phyloP scores from a whole-genome alignment of 2,329 filamentous ascomycete species.

The Pestalotiopsis sp. region DNA sequence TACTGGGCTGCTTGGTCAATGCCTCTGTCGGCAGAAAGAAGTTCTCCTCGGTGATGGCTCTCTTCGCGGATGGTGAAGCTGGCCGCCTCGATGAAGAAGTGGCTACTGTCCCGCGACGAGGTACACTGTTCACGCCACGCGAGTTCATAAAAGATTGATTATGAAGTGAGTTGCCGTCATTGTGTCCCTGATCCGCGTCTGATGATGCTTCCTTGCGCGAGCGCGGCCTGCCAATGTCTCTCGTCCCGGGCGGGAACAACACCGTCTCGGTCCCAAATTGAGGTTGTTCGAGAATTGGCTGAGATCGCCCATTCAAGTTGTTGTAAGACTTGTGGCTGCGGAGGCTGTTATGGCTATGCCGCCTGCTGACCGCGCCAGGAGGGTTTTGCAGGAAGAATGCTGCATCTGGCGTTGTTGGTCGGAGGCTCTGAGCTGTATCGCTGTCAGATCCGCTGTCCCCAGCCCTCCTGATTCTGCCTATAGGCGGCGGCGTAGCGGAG shows the following conservation, averaged over 20 bases:
- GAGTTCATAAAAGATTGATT: not conserved
- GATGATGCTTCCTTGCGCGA: not conserved
- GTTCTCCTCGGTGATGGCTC: not conserved
- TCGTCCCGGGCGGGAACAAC: not conserved
- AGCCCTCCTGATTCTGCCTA: not conserved
- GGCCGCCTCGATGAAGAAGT: not conserved
- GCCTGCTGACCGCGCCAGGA: not conserved
- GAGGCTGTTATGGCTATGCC: not conserved
- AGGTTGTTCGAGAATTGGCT: not conserved
- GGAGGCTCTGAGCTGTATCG: not conserved
- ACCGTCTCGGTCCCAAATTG: not conserved
- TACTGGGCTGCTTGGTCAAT: not conserved
- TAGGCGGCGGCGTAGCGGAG: slow-evolving; percentile 9
- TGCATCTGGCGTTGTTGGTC: not conserved
- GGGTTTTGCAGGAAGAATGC: not conserved
- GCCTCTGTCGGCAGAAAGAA: not conserved
- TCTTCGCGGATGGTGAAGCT: not conserved
- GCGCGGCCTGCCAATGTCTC: not conserved
- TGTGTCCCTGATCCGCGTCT: not conserved
- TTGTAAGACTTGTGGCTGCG: not conserved
- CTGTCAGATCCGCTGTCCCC: slow-evolving; percentile 16
- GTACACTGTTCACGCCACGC: not conserved
- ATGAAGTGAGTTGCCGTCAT: not conserved
- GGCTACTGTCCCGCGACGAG: not conserved
- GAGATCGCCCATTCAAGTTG: not conserved